Conservation (phyloP, 495 filamentous ascomycete species). For the Xylaria palmicola region DNA sequence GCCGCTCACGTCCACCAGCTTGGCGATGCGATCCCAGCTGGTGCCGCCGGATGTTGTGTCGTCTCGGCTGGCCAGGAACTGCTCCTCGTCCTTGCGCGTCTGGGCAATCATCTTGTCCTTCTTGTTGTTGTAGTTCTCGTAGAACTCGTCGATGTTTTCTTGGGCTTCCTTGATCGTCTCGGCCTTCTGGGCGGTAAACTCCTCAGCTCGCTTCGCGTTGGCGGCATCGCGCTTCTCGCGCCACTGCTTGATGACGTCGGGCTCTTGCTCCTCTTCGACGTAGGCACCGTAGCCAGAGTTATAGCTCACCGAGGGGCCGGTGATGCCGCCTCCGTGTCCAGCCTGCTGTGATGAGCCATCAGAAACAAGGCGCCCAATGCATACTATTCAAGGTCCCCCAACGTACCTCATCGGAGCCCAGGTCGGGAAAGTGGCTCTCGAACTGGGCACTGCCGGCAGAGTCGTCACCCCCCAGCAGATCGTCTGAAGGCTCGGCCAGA, state of each 20-base stretch:
- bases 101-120: constrained; percentile 86
- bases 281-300: constrained; percentile 62
- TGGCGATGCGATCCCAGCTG: constrained; percentile 97
- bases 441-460: constrained; percentile 66
- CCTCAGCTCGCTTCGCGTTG: constrained; percentile 72
- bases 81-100: constrained; percentile 87
- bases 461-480: constrained; percentile 68
- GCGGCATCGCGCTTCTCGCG: constrained; percentile 80
- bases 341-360: constrained; percentile 56
- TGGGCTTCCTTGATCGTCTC: constrained; percentile 83
- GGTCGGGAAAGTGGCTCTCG: constrained; percentile 82
- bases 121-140: constrained; percentile 98
- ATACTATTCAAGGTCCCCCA: not conserved
- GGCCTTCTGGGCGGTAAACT: constrained; percentile 71
- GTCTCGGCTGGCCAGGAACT: constrained; percentile 84
- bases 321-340: constrained; percentile 85
- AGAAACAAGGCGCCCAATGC: not conserved
- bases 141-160: constrained; percentile 94
- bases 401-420: constrained; percentile 78
- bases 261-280: constrained; percentile 69
- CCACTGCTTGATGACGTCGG: constrained; percentile 88
- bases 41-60: constrained; percentile 92
- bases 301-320: constrained; percentile 68
- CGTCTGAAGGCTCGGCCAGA: constrained; percentile 60
- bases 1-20: constrained; percentile 92